These are phyloP conservation scores for Volvariella volvacea DNA, from an alignment of 1,284 basidiomycete genomes.

Conservation along the genomic window DNA sequence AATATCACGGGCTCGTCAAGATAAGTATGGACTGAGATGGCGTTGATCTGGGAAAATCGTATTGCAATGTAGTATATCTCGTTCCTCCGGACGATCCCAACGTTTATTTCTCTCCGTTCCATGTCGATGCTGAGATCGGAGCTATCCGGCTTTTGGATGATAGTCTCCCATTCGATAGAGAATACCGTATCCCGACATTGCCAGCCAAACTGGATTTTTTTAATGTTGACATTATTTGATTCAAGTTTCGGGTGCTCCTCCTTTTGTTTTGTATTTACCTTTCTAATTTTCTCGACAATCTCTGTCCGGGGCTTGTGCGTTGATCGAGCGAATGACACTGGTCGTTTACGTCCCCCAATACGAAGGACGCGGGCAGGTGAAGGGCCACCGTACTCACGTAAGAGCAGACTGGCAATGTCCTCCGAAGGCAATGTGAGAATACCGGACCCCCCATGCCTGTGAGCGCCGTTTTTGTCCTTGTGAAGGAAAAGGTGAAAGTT, in stretches of 20 bases:
- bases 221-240: slow-evolving; percentile 21
- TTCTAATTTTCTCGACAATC: slow-evolving; percentile 34
- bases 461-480: slow-evolving; percentile 22
- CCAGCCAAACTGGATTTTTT: slow-evolving; percentile 47
- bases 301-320: slow-evolving; percentile 22
- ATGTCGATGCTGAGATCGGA: slow-evolving; percentile 31
- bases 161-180: slow-evolving; percentile 50
- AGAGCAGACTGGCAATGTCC: slow-evolving; percentile 33
- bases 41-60: slow-evolving; percentile 35
- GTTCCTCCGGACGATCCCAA: slow-evolving; percentile 20
- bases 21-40: slow-evolving; percentile 27
- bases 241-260: slow-evolving; percentile 22
- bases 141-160: slow-evolving; percentile 9
- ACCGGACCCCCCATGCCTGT: slow-evolving; percentile 33
- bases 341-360: slow-evolving; percentile 20
- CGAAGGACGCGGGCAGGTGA: slow-evolving; percentile 12
- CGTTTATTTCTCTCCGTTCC: slow-evolving; percentile 40
- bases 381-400: slow-evolving; percentile 33
- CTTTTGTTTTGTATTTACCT: slow-evolving; percentile 25
- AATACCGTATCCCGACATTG: slow-evolving; percentile 45
- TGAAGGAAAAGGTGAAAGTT: slow-evolving; percentile 47
- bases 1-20: slow-evolving; percentile 29
- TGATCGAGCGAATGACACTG: slow-evolving; percentile 33
- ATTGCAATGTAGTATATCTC: slow-evolving; percentile 33
- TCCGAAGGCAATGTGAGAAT: slow-evolving; percentile 40